Conservation (phyloP, 345 rosid genomes). For the Syzygium aqueum region DNA sequence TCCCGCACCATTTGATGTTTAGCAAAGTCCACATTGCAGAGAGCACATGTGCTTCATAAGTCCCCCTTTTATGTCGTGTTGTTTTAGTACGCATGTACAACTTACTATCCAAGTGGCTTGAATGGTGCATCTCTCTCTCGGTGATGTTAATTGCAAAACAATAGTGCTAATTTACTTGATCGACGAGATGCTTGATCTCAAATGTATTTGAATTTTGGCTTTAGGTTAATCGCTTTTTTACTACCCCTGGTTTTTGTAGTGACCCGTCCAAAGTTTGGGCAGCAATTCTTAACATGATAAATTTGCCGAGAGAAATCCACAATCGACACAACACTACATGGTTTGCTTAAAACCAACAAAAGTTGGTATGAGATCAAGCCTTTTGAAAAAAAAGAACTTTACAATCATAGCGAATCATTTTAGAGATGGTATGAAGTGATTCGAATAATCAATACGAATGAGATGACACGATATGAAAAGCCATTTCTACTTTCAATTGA, state of each 20-base stretch:
- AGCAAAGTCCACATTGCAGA: neutral
- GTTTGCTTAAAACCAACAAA: neutral
- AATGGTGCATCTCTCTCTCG: neutral
- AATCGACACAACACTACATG: neutral
- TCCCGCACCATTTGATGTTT: neutral
- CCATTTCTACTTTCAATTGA: neutral
- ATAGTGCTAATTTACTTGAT: neutral
- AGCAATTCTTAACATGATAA: neutral
- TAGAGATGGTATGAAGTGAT: neutral
- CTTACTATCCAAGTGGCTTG: neutral
- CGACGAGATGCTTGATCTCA: neutral
- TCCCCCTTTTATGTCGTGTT: neutral
- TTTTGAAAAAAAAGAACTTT: neutral
- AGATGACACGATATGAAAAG: neutral
- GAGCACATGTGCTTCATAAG: neutral
- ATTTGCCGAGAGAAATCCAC: neutral
- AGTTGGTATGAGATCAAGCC: fast-evolving
- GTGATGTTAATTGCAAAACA: neutral
- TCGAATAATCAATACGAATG: neutral
- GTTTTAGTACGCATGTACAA: neutral
- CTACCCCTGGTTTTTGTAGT: neutral
- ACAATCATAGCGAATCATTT: neutral
- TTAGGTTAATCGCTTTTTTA: neutral
- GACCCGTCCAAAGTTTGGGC: neutral
- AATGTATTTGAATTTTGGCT: neutral